Percentiles rank a stretch among this genome's conserved stretches.
These are phyloP conservation scores for Neonectria coccinea DNA, from an alignment of 2,329 filamentous ascomycete genomes.

Conservation along the genomic window DNA sequence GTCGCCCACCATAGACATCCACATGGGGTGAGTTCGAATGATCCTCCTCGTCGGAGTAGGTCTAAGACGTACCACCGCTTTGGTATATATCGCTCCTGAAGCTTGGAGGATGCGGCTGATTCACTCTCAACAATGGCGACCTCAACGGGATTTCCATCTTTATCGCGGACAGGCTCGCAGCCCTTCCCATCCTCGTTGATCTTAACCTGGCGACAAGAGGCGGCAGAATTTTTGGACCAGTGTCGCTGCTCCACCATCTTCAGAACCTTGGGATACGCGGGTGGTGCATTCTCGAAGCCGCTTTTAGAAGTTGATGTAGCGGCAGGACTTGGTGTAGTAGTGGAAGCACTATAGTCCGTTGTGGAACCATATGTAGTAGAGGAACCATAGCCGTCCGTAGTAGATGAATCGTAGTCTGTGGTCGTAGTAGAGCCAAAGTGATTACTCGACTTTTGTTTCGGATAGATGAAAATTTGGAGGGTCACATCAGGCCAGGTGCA, in stretches of 20 bases:
- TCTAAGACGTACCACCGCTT: slow-evolving; percentile 31
- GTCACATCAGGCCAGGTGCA: slow-evolving; percentile 68
- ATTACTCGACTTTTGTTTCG: slow-evolving; percentile 62
- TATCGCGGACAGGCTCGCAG: slow-evolving; percentile 52
- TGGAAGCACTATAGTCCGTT: slow-evolving; percentile 11
- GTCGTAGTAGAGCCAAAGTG: slow-evolving; percentile 29
- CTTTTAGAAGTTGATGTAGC: slow-evolving; percentile 26
- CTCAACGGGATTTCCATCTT: slow-evolving; percentile 54
- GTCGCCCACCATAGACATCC: slow-evolving; percentile 66
- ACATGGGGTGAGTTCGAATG: slow-evolving; percentile 60
- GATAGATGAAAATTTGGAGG: slow-evolving; percentile 69
- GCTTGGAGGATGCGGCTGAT: slow-evolving; percentile 9
- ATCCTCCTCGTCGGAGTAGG: slow-evolving; percentile 29
- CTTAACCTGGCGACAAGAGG: slow-evolving; percentile 62
- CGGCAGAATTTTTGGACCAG: slow-evolving; percentile 47
- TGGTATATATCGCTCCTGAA: slow-evolving; percentile 11
- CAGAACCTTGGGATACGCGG: slow-evolving; percentile 63
- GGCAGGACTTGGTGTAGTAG: slow-evolving; percentile 30
- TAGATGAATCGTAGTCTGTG: slow-evolving; percentile 12
- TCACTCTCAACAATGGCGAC: slow-evolving; percentile 58
- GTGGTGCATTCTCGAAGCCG: slow-evolving; percentile 15
- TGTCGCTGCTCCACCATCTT: slow-evolving; percentile 68
- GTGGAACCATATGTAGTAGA: slow-evolving; percentile 22
- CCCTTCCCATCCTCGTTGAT: slow-evolving; percentile 55
- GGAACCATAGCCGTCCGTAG: neutral